Evolutionary conservation across 2,329 filamentous ascomycete species (phyloP).

Genomic region (Trichoderma brevicompactum): DNA sequence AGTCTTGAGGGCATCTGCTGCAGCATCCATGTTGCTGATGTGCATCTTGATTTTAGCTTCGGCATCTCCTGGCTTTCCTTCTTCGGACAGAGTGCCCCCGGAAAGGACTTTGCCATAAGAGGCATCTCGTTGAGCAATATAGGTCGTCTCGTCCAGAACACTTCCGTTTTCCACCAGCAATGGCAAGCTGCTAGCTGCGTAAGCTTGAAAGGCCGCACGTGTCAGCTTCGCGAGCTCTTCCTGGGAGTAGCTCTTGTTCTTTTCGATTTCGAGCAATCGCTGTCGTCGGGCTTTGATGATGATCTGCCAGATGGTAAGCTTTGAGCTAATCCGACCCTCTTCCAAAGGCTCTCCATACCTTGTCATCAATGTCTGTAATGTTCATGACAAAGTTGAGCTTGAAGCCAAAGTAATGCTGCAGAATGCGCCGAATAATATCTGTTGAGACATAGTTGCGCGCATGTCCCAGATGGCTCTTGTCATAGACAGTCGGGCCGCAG

Average conservation of each 20-base stretch:
- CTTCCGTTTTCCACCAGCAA: conserved; percentile 51
- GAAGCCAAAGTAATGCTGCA: conserved; percentile 82
- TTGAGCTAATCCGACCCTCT: too few species aligned
- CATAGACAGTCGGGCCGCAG: conserved; percentile 86
- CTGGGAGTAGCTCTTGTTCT: conserved; percentile 66
- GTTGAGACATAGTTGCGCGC: conserved; percentile 90
- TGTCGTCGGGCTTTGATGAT: conserved; percentile 73
- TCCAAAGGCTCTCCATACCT: conserved; percentile 49
- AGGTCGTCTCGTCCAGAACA: conserved; percentile 55
- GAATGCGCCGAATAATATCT: conserved; percentile 82
- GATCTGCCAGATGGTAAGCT: conserved; percentile 47
- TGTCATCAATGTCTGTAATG: conserved; percentile 83
- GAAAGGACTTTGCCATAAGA: conserved; percentile 60
- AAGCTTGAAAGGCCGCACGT: conserved; percentile 58
- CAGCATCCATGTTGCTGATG: conserved; percentile 64
- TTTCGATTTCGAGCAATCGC: conserved; percentile 76
- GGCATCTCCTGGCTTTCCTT: conserved; percentile 69
- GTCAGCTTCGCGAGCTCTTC: conserved; percentile 54
- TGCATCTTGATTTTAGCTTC: conserved; percentile 93
- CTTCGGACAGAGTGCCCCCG: conserved; percentile 59
- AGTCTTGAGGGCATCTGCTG: conserved; percentile 54
- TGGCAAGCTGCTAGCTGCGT: conserved; percentile 60
- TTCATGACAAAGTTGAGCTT: conserved; percentile 90
- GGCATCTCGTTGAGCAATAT: conserved; percentile 53
- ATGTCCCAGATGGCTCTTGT: conserved; percentile 81